Conservation (phyloP, 2,329 filamentous ascomycete species). For the Stachybotrys echinatus region DNA sequence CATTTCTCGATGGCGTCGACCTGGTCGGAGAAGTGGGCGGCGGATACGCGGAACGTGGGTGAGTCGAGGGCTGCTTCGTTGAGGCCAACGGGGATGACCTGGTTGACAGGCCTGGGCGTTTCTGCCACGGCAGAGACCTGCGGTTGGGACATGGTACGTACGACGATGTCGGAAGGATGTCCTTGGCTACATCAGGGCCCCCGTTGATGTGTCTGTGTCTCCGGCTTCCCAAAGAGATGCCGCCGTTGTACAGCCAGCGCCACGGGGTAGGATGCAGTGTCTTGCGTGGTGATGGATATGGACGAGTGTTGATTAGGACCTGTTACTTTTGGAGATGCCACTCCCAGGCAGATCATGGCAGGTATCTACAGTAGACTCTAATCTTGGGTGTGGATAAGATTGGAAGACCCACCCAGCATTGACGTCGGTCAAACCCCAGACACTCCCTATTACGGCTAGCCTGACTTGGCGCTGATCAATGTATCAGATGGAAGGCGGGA, state of each 20-base stretch:
- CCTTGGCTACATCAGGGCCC: neutral
- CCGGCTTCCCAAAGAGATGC: neutral
- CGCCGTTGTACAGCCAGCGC: neutral
- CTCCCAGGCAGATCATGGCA: too few relatives aligned
- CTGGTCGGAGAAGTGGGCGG: slow-evolving; percentile 84
- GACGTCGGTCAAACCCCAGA: too few relatives aligned
- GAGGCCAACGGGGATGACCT: slow-evolving; percentile 68
- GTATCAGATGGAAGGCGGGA: too few relatives aligned
- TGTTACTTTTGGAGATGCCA: too few relatives aligned
- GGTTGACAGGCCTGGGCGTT: slow-evolving; percentile 16
- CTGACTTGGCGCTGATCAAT: too few relatives aligned
- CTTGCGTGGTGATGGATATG: neutral
- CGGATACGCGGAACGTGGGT: slow-evolving; percentile 85
- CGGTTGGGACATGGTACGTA: slow-evolving; percentile 6
- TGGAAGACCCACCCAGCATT: too few relatives aligned
- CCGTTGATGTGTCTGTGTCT: neutral
- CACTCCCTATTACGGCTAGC: too few relatives aligned
- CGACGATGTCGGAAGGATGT: neutral
- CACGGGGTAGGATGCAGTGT: neutral
- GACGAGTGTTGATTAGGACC: slow-evolving; percentile 10
- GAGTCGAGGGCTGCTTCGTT: slow-evolving; percentile 96
- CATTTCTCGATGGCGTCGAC: slow-evolving; percentile 87
- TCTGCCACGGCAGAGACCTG: slow-evolving; percentile 14
- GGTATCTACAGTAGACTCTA: too few relatives aligned
- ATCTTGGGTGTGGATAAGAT: too few relatives aligned